phyloP scores from a whole-genome alignment of 2,329 filamentous ascomycete species.

The Aspergillus costaricaensis region DNA sequence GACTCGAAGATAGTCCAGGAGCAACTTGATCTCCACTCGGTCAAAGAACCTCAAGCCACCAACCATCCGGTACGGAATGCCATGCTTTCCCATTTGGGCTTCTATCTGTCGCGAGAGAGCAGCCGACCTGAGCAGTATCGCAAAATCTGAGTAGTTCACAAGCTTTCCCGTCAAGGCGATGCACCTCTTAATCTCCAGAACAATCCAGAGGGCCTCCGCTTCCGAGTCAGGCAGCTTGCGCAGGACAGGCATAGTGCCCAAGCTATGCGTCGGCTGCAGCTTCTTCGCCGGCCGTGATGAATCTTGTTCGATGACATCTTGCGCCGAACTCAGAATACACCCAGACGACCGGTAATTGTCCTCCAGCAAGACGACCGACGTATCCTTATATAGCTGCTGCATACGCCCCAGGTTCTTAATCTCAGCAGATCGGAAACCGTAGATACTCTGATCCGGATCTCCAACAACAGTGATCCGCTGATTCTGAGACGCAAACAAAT shows the following conservation, averaged over 20 bases:
- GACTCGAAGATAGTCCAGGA: slow-evolving; percentile 85
- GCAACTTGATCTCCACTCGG: slow-evolving; percentile 79
- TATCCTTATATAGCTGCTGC: slow-evolving; percentile 72
- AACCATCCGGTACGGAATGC: slow-evolving; percentile 89
- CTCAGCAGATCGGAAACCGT: slow-evolving; percentile 91
- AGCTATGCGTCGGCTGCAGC: slow-evolving; percentile 75
- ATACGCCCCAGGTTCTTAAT: slow-evolving; percentile 83
- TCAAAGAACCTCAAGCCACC: slow-evolving; percentile 92
- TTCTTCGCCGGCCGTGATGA: slow-evolving; percentile 75
- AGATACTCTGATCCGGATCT: slow-evolving; percentile 97
- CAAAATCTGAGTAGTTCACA: slow-evolving; percentile 74
- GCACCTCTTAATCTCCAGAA: slow-evolving; percentile 74
- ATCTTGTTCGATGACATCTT: slow-evolving; percentile 90
- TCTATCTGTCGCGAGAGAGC: slow-evolving; percentile 84
- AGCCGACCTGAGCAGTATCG: slow-evolving; percentile 83
- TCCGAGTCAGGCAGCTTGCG: slow-evolving; percentile 69
- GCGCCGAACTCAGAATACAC: slow-evolving; percentile 75
- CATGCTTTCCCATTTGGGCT: slow-evolving; percentile 73
- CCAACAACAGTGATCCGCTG: slow-evolving; percentile 90
- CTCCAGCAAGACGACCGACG: slow-evolving; percentile 80
- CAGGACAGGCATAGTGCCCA: slow-evolving; percentile 78
- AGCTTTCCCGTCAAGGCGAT: slow-evolving; percentile 71
- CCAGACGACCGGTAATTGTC: slow-evolving; percentile 94
- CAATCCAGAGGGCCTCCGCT: slow-evolving; percentile 84
- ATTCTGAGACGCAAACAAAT: slow-evolving; percentile 71